These are phyloP conservation scores for Angomonas desouzai DNA, from an alignment of 208 protist species.

Conservation along the genomic window DNA sequence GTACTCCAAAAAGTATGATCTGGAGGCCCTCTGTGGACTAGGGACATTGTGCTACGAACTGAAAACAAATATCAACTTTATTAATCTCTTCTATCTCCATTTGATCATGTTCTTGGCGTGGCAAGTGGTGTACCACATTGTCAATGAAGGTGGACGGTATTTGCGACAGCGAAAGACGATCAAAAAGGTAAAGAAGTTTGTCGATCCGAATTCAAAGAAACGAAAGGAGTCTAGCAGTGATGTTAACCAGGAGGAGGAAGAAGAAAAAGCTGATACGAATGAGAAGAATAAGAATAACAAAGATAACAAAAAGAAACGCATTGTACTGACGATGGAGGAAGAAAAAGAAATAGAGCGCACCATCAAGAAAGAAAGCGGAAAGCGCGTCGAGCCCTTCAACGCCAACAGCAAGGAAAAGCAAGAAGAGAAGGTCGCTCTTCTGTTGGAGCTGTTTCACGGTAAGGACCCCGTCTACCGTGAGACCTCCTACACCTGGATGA, in stretches of 20 bases:
- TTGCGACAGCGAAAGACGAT: slow-evolving; percentile 14
- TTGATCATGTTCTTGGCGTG: slow-evolving; percentile 61
- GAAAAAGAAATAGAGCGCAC: slow-evolving; percentile 39
- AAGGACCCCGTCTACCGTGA: slow-evolving; percentile 38
- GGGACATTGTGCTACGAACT: slow-evolving; percentile 57
- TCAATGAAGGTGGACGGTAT: slow-evolving; percentile 40
- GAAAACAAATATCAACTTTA: slow-evolving; percentile 33
- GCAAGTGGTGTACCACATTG: slow-evolving; percentile 58
- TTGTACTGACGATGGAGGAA: slow-evolving; percentile 11
- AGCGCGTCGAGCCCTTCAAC: neutral
- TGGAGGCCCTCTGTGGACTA: slow-evolving; percentile 37
- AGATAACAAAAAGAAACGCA: neutral
- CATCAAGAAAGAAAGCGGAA: slow-evolving; percentile 8
- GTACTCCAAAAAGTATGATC: slow-evolving; percentile 26
- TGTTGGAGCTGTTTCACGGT: slow-evolving; percentile 27
- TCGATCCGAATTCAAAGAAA: neutral
- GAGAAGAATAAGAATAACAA: too few species aligned
- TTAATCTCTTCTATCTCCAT: slow-evolving; percentile 45
- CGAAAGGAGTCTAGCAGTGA: too few species aligned
- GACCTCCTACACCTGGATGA: slow-evolving; percentile 72
- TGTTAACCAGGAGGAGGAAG: too few species aligned
- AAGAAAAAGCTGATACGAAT: too few species aligned
- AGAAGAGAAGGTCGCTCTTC: slow-evolving; percentile 27
- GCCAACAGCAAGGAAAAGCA: neutral
- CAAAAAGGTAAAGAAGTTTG: neutral